Evolutionary conservation across 148 eudicot genomes (phyloP).

Genomic region (Nyssa sinensis): DNA sequence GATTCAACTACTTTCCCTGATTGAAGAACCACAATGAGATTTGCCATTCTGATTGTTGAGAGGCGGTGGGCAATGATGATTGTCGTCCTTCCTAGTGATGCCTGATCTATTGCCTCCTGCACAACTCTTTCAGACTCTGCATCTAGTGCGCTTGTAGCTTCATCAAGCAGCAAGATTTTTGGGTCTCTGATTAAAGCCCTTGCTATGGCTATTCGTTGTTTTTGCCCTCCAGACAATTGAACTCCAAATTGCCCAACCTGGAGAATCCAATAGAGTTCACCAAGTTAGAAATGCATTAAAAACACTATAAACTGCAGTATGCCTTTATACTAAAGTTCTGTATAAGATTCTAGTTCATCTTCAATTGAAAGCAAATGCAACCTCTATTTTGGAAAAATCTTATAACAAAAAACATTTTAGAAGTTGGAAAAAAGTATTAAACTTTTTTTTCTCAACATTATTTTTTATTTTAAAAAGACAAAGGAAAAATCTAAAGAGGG

Average conservation of each 20-base stretch:
- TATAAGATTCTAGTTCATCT: too few species aligned
- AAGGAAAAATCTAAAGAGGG: too few species aligned
- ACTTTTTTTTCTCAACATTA: too few species aligned
- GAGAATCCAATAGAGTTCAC: neutral
- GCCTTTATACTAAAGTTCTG: too few species aligned
- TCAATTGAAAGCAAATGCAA: too few species aligned
- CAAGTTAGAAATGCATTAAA: too few species aligned
- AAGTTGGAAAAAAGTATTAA: too few species aligned
- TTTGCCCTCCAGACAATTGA: constrained; percentile 56
- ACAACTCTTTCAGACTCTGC: constrained; percentile 45
- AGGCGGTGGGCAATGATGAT: constrained; percentile 56
- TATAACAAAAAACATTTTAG: too few species aligned
- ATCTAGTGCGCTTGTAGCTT: constrained; percentile 57
- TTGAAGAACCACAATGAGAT: constrained; percentile 37
- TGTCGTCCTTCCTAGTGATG: constrained; percentile 45
- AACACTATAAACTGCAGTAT: too few species aligned
- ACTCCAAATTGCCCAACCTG: constrained; percentile 62
- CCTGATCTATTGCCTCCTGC: constrained; percentile 50
- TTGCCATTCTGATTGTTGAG: constrained; percentile 41
- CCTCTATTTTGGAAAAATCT: too few species aligned
- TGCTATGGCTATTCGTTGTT: constrained; percentile 54
- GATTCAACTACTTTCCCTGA: constrained; percentile 49
- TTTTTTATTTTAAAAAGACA: too few species aligned
- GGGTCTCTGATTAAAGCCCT: constrained; percentile 54
- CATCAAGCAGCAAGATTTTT: constrained; percentile 50